Base-by-base conservation (phyloP, 148 eudicot species). In the Rhododendron williamsianum region DNA sequence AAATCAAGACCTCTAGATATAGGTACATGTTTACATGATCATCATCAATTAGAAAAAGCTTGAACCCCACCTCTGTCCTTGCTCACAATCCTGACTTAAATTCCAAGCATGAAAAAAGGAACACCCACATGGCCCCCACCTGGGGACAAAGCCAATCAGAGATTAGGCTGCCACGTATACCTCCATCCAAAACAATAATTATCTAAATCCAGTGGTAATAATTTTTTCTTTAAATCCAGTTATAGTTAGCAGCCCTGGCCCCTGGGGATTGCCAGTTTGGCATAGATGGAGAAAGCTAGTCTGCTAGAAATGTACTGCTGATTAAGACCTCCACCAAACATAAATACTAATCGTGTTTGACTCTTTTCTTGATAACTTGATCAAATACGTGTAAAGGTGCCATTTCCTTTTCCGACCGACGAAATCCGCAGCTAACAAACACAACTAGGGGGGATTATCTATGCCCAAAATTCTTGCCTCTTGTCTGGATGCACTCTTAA, bases 131-230 rank as follows among this genome's bases (percentile, higher is more conserved):
- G 15, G 79, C 51, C 54, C 56, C 58, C 67, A 27, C 35, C 30
- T 19, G 8, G 6, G 35, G 52, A 77, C 65, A 77, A 38, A 80
- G 77, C 77, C 73, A 84, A 87, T 82, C 30, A 83, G 51, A 43
- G 76, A 84, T 85, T 67, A 84, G 87, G 56, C 78, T 19, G 78
- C 85, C 89, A 88, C 85, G 25, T 78, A 25, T 78, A 67, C 69
- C 12, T 11, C 69, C 73, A 82, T 67, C 51, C 49, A 21, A 18
- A 33, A 43, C 78, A 35, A 74, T 38, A 6, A 38, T 74, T 74
- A 74, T 54, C 33, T 51, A 69, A 3, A 3, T 8, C 63, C 73
- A 27, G 16, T 18, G 18, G 56, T 13, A 21, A 23, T 8, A 7
- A 78, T 30, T 8, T 21, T n/a, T 19, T 35, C 65, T 52, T 23